These are phyloP conservation scores for Cucurbitaria berberidis DNA, from an alignment of 2,329 filamentous ascomycete genomes.

Conservation along the genomic window DNA sequence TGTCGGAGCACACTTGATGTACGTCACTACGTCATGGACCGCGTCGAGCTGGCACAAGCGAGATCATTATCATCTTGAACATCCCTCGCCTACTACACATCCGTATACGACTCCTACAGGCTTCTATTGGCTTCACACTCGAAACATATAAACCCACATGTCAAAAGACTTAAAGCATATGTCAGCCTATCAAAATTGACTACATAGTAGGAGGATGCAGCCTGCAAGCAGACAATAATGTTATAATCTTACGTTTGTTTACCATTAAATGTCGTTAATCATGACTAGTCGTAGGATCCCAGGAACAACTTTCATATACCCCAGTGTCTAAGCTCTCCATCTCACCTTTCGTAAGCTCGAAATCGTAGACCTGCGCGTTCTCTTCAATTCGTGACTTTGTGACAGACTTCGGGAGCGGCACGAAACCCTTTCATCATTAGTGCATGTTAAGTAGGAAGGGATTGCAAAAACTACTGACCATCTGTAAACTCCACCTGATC, in stretches of 20 bases:
- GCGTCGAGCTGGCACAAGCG: conserved; percentile 1
- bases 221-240: too few species aligned
- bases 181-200: too few species aligned
- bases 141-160: too few species aligned
- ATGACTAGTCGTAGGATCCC: conserved; percentile 60
- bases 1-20: not conserved
- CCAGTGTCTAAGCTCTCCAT: conserved; percentile 63
- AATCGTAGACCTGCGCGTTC: conserved; percentile 66
- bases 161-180: too few species aligned
- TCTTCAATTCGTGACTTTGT: conserved; percentile 66
- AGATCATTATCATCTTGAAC: conserved; percentile 1
- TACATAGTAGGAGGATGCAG: too few species aligned
- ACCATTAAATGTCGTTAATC: conserved; percentile 43
- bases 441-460: not conserved
- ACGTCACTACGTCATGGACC: not conserved
- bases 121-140: too few species aligned
- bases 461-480: conserved; percentile 26
- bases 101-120: too few species aligned
- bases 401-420: conserved; percentile 68
- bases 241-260: too few species aligned
- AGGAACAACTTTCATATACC: conserved; percentile 63
- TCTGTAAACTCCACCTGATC: conserved; percentile 62
- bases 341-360: conserved; percentile 64
- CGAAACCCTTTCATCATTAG: conserved; percentile 57
- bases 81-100: not conserved